A percentile compares a stretch with the other conserved stretches of the same genome.
phyloP scores from a whole-genome alignment of 805 yeast species.

The Komagataella populi region DNA sequence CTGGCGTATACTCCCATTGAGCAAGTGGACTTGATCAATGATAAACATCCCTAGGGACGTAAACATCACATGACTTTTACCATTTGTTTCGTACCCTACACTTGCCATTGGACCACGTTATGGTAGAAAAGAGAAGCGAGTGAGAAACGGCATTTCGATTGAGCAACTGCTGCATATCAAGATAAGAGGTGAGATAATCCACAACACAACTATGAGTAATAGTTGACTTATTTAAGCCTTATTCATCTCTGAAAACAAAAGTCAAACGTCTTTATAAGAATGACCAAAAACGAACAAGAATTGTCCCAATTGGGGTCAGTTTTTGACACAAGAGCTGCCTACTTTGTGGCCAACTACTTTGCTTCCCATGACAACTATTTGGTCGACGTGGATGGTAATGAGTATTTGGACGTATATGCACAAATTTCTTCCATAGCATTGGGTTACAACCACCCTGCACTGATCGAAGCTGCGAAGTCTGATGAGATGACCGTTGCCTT shows the following conservation, averaged over 20 bases:
- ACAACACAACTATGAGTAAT: neutral
- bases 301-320: constrained; percentile 43
- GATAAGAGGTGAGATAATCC: neutral
- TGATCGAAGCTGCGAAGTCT: constrained; percentile 53
- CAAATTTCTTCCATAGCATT: constrained; percentile 79
- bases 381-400: constrained; percentile 71
- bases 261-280: too few relatives aligned
- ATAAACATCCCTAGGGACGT: constrained; percentile 82
- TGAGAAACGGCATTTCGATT: neutral
- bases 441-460: constrained; percentile 76
- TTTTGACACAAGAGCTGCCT: constrained; percentile 60
- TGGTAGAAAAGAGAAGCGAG: neutral
- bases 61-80: constrained; percentile 17
- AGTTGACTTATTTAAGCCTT: too few relatives aligned
- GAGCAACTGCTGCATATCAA: neutral
- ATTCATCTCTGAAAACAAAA: too few relatives aligned
- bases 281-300: constrained; percentile 4
- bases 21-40: constrained; percentile 69
- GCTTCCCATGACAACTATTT: constrained; percentile 72
- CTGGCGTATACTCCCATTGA: constrained; percentile 19
- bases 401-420: constrained; percentile 60
- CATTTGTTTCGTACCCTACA: neutral
- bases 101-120: neutral
- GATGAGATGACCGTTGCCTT: constrained; percentile 61
- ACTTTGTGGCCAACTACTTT: constrained; percentile 64